Evolutionary conservation across 441 rosid species (phyloP), one percentile per base, ranked within the genome.

Genomic region (Omphalea diandra): DNA sequence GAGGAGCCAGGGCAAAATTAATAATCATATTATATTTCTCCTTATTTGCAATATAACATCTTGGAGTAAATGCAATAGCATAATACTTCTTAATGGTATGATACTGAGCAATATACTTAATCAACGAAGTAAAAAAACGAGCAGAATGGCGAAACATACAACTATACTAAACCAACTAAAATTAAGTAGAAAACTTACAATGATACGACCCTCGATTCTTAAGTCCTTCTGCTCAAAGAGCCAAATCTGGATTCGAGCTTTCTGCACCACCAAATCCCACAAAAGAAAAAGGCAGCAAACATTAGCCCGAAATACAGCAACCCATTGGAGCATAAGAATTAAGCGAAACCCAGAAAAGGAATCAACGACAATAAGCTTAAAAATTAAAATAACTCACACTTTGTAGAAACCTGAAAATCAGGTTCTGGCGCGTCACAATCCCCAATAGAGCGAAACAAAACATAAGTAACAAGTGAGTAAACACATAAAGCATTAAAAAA

Each of bases 181-280:
- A 35, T 17, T 26, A 15, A 4, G 24, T 1, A 0, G 12, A 71
- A 49, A 55, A 85, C 86, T 88, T 78, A 94, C 99, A 77, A 91
- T 90, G 35, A 91, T 94, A 60, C 97, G 83, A 71, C 97, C 98
- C 79, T 94, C 95, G 54, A 94, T 91, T 80, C 95, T 90, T 82
- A 82, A 49, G 75, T 90, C 97, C 75, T 90, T 89, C 96, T 91
- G 97, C 85, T 91, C 98, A 65, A 88, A 94, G 4, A 94, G 88
- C 97, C 97, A 94, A 80, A 94, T 88, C 89, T 91, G 96, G 69
- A 94, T 91, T 67, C 97, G 80, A 75, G 97, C 91, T 93, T 93
- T 91, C 96, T 92, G 83, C 14, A 26, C 0, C 57, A 55, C 3
- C 31, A 15, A 49, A 7, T 4, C 29, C 32, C 20, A 53, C 32